phyloP scores from a whole-genome alignment of 2,329 filamentous ascomycete species.

The Gnomoniopsis smithogilvyi region DNA sequence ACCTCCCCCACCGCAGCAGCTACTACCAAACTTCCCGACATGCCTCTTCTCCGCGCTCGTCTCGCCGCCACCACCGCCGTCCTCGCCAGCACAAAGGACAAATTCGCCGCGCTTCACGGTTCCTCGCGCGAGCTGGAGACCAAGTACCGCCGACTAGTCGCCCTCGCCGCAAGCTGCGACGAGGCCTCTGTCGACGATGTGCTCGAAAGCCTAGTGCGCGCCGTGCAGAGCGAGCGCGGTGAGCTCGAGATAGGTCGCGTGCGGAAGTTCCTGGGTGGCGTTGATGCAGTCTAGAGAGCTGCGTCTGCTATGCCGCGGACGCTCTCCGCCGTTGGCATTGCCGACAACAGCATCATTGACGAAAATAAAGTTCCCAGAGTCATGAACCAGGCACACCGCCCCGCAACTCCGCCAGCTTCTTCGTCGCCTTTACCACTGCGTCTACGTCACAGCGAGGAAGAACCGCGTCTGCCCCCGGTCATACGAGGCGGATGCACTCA shows the following conservation, averaged over 20 bases:
- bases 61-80: conserved; percentile 68
- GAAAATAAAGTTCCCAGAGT: no score
- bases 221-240: conserved; percentile 81
- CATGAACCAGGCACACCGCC: no score
- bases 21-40: conserved; percentile 52
- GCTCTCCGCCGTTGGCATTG: no score
- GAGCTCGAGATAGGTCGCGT: conserved; percentile 75
- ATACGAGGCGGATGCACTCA: background rate
- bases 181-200: conserved; percentile 78
- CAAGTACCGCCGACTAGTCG: conserved; percentile 85
- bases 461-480: no score
- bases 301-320: background rate
- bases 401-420: no score
- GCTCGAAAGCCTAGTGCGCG: conserved; percentile 75
- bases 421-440: no score
- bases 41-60: conserved; percentile 61
- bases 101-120: conserved; percentile 69
- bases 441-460: no score
- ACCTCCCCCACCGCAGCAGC: conserved; percentile 32
- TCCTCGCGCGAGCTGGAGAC: conserved; percentile 80
- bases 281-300: conserved; percentile 53
- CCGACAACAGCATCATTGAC: no score
- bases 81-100: conserved; percentile 63
- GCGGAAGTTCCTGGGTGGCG: conserved; percentile 73
- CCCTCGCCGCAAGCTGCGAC: conserved; percentile 76